A percentile compares a stretch with the other conserved stretches of the same genome.
Evolutionary conservation across 2,329 filamentous ascomycete species (phyloP).

Genomic region (Thielaviopsis euricoi): DNA sequence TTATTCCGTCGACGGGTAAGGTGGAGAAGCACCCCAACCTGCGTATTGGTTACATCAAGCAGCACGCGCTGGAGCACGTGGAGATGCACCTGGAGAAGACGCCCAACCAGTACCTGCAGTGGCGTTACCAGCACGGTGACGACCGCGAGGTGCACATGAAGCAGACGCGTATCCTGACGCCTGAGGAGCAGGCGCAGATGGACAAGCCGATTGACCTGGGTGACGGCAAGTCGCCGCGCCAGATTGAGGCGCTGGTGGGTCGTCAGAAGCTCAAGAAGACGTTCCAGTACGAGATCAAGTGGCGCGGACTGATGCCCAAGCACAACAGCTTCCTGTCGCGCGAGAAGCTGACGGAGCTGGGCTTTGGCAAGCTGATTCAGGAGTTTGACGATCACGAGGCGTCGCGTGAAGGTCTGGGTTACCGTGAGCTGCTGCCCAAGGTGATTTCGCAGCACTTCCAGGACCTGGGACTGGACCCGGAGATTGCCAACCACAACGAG

Average conservation of each 20-base stretch:
- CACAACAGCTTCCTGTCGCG: slow-evolving; percentile 84
- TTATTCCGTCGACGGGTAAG: slow-evolving; percentile 64
- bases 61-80: slow-evolving; percentile 96
- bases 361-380: slow-evolving; percentile 86
- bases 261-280: slow-evolving; percentile 98
- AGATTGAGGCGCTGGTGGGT: slow-evolving; percentile 80
- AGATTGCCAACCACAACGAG: slow-evolving; percentile 98
- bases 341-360: slow-evolving; percentile 71
- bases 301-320: slow-evolving; percentile 77
- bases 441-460: slow-evolving; percentile 97
- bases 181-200: slow-evolving; percentile 77
- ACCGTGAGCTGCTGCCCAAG: slow-evolving; percentile 80
- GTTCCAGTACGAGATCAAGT: slow-evolving; percentile 98
- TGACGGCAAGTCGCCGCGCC: slow-evolving; percentile 61
- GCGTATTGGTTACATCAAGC: slow-evolving; percentile 98
- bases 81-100: slow-evolving; percentile 99
- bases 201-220: slow-evolving; percentile 73
- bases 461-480: slow-evolving; percentile 85
- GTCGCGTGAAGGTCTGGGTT: slow-evolving; percentile 94
- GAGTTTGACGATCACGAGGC: slow-evolving; percentile 98
- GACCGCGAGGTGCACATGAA: slow-evolving; percentile 96
- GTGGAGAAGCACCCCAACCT: slow-evolving; percentile 98
- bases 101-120: slow-evolving; percentile 95
- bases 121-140: slow-evolving; percentile 94
- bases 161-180: slow-evolving; percentile 80